These are phyloP conservation scores for Neostapfia colusana DNA, from an alignment of 176 grass and related monocot species.

Conservation along the genomic window DNA sequence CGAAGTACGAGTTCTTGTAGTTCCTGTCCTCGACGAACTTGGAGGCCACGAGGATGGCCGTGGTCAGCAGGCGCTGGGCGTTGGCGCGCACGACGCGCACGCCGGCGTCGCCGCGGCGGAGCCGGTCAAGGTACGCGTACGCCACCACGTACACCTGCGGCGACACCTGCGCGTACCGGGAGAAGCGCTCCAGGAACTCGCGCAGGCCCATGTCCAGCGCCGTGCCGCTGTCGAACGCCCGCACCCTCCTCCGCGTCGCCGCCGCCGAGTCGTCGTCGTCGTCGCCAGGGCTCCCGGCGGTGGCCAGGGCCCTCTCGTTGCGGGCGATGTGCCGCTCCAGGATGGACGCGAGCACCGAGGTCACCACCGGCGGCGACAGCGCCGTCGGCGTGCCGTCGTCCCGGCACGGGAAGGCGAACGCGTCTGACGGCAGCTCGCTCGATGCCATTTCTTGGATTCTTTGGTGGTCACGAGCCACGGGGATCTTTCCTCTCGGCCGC, in stretches of 20 bases:
- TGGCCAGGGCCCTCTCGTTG: conserved; percentile 48
- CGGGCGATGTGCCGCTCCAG: conserved; percentile 70
- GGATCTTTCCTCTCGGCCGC: conserved; percentile 26
- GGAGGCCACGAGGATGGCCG: conserved; percentile 76
- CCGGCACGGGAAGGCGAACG: conserved; percentile 38
- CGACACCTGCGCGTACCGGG: conserved; percentile 61
- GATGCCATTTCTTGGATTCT: conserved; percentile 49
- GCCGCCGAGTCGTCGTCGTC: neutral
- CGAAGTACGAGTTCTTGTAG: conserved; percentile 83
- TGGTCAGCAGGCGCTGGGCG: conserved; percentile 76
- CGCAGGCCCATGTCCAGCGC: conserved; percentile 70
- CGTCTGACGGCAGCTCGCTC: conserved; percentile 36
- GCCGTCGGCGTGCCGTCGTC: conserved; percentile 23
- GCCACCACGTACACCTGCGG: conserved; percentile 85
- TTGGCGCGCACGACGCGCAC: conserved; percentile 55
- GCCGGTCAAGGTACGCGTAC: conserved; percentile 88
- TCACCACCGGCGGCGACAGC: conserved; percentile 52
- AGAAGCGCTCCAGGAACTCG: conserved; percentile 70
- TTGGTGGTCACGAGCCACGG: neutral
- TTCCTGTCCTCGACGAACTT: conserved; percentile 95
- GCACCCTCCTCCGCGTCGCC: conserved; percentile 27
- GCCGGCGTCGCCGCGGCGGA: conserved; percentile 50
- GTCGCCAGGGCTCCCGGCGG: neutral
- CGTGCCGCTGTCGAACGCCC: conserved; percentile 55
- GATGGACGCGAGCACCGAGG: conserved; percentile 77